Evolutionary conservation across 441 rosid genomes (phyloP).

Genomic region (Erodium chrysanthum): DNA sequence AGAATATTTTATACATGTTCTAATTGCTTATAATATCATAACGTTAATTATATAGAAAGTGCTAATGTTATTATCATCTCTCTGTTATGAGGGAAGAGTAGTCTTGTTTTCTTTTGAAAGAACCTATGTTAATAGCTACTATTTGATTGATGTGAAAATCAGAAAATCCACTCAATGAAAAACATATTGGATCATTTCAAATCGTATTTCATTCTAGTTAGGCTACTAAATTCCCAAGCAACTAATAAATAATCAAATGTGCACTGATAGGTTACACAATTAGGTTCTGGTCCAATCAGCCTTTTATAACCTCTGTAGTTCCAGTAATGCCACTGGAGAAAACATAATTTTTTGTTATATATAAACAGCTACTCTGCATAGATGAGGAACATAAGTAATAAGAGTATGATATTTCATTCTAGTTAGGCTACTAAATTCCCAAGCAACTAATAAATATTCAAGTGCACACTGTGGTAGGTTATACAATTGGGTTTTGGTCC

Average conservation of each 20-base stretch:
- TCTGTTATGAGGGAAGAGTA: not conserved
- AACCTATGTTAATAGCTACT: not conserved
- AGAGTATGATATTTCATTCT: too few species aligned
- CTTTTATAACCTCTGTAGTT: not conserved
- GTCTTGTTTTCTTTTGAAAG: not conserved
- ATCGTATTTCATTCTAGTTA: too few species aligned
- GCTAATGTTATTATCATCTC: conserved; percentile 5
- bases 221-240: not conserved
- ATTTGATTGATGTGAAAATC: not conserved
- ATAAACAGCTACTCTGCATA: not conserved
- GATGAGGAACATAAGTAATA: not conserved
- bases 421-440: too few species aligned
- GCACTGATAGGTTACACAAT: not conserved
- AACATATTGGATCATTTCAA: not conserved
- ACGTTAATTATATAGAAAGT: not conserved
- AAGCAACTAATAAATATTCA: too few species aligned
- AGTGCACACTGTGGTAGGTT: too few species aligned
- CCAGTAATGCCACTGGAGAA: not conserved
- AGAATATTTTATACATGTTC: not conserved
- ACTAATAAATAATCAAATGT: not conserved
- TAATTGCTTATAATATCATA: conserved; percentile 8
- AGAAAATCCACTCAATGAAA: not conserved
- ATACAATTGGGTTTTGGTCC: not conserved
- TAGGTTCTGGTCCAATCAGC: not conserved
- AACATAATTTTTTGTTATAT: too few species aligned